Evolutionary conservation across 2,329 filamentous ascomycete genomes (phyloP).

Genomic region (Coleophoma cylindrospora): DNA sequence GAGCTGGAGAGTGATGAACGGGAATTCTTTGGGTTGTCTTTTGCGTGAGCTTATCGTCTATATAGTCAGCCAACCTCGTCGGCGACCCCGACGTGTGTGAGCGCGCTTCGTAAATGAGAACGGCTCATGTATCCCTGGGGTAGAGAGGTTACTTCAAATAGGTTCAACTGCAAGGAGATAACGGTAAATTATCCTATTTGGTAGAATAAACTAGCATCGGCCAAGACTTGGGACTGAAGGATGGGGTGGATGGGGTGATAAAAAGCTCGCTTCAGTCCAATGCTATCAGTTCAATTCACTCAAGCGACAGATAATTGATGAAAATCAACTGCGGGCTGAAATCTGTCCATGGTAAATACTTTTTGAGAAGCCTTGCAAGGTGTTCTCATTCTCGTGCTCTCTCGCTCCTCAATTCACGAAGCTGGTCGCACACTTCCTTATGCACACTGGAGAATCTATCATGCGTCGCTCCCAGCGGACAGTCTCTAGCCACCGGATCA

Average conservation of each 20-base stretch:
- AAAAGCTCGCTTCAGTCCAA: too few species aligned
- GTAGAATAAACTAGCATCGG: not conserved
- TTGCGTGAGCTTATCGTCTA: too few species aligned
- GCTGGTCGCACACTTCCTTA: conserved; percentile 4
- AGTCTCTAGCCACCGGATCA: not conserved
- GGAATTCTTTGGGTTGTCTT: too few species aligned
- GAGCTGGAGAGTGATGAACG: too few species aligned
- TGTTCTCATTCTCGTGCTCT: not conserved
- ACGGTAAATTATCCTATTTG: not conserved
- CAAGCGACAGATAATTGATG: too few species aligned
- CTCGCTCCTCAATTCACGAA: not conserved
- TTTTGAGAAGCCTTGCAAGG: too few species aligned
- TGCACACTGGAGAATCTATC: conserved; percentile 1
- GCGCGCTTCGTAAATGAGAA: not conserved
- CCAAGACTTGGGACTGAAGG: not conserved
- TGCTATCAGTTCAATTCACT: too few species aligned
- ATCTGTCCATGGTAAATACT: too few species aligned
- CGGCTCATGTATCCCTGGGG: not conserved
- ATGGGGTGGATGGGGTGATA: too few species aligned
- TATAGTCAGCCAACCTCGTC: too few species aligned
- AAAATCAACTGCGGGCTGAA: too few species aligned
- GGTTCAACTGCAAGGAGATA: not conserved
- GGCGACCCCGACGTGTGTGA: not conserved
- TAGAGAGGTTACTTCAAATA: not conserved
- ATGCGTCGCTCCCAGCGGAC: not conserved